These are phyloP conservation scores for Eremothecium sinecaudum DNA, from an alignment of 1,139 yeast genomes.

Conservation along the genomic window DNA sequence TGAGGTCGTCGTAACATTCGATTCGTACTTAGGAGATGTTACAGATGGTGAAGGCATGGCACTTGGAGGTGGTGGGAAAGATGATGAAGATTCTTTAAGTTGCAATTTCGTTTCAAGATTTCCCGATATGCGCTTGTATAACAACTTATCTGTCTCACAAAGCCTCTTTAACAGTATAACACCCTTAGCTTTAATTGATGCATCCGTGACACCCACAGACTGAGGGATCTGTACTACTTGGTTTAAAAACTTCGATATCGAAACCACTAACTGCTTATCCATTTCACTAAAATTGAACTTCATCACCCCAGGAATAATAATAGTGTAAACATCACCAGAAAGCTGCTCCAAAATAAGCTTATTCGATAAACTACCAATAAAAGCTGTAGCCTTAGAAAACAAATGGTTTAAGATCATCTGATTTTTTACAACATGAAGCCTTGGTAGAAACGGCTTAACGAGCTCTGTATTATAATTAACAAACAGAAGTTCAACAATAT, in stretches of 20 bases:
- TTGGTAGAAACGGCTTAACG: conserved; percentile 21
- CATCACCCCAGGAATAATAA: conserved; percentile 22
- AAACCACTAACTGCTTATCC: conserved; percentile 18
- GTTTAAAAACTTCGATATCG: conserved; percentile 25
- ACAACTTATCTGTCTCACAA: conserved; percentile 19
- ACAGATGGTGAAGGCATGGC: conserved; percentile 23
- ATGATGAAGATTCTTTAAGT: conserved; percentile 11
- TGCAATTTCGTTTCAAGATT: conserved; percentile 19
- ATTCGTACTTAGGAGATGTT: conserved; percentile 26
- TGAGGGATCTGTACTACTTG: conserved; percentile 15
- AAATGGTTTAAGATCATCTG: conserved; percentile 20
- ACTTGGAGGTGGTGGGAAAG: conserved; percentile 5
- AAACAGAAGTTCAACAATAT: conserved; percentile 26
- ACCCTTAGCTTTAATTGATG: conserved; percentile 13
- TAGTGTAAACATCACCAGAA: conserved; percentile 17
- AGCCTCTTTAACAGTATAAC: conserved; percentile 16
- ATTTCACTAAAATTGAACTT: conserved; percentile 11
- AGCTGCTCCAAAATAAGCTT: conserved; percentile 25
- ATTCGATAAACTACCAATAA: conserved; percentile 22
- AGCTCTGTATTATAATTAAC: conserved; percentile 25
- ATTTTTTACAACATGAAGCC: conserved; percentile 16
- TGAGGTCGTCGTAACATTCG: conserved; percentile 12
- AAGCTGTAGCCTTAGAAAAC: conserved; percentile 22
- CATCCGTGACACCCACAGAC: conserved; percentile 14
- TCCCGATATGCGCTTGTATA: conserved; percentile 18